Conservation (phyloP, 1,284 basidiomycete species). For the Pseudozyma pruni region DNA sequence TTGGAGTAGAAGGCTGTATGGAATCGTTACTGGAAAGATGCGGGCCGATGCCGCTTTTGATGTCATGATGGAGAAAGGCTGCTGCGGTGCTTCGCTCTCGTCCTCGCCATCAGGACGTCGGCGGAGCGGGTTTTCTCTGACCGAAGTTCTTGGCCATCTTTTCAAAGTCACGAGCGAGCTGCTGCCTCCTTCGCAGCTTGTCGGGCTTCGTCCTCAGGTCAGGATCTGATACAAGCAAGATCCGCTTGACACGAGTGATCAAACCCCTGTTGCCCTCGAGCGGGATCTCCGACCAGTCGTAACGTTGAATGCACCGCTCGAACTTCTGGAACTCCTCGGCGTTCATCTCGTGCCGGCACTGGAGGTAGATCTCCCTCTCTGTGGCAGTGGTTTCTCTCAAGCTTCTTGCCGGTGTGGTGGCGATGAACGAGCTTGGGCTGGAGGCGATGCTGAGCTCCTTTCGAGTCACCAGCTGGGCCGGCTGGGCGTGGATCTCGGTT, state of each 20-base stretch:
- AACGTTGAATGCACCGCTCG: conserved; percentile 59
- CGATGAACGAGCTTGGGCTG: conserved; percentile 23
- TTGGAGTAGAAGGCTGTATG: no score
- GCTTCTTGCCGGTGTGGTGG: conserved; percentile 17
- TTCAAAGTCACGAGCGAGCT: conserved; percentile 60
- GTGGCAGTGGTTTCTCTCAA: conserved; percentile 16
- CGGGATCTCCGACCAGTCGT: conserved; percentile 60
- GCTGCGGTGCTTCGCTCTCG: no score
- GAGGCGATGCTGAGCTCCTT: conserved; percentile 14
- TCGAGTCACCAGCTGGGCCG: conserved; percentile 24
- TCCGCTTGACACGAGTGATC: conserved; percentile 58
- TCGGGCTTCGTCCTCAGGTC: conserved; percentile 50
- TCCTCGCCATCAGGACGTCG: no score
- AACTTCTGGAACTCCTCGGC: conserved; percentile 54
- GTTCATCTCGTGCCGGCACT: conserved; percentile 51
- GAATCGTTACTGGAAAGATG: no score
- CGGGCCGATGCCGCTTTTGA: no score
- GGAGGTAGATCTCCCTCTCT: conserved; percentile 54
- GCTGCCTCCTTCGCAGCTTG: conserved; percentile 46
- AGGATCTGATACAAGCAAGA: conserved; percentile 55
- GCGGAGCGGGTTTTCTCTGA: no score
- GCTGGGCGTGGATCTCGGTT: conserved; percentile 13
- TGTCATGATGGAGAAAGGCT: no score
- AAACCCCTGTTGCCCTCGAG: conserved; percentile 58
- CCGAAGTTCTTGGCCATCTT: conserved; percentile 48